Evolutionary conservation across 2,329 filamentous ascomycete species (phyloP).

Genomic region (Exserohilum rostratum): DNA sequence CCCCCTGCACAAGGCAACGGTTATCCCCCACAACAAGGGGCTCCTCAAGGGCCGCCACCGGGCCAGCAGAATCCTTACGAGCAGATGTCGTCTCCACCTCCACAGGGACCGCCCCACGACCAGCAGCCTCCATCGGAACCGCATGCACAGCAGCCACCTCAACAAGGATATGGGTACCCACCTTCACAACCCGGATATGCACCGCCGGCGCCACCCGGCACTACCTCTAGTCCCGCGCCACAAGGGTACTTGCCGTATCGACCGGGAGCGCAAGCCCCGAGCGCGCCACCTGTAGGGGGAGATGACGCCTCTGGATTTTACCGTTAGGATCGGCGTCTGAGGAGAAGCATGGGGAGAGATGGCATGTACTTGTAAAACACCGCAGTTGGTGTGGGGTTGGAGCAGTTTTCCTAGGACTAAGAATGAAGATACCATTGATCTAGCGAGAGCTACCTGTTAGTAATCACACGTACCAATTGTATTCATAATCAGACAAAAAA

Average conservation of each 20-base stretch:
- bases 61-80: conserved; percentile 36
- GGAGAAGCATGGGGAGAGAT: neutral
- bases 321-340: conserved; percentile 20
- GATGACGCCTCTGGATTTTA: conserved; percentile 41
- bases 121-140: conserved; percentile 36
- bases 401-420: neutral
- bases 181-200: conserved; percentile 42
- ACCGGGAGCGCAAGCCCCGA: conserved; percentile 41
- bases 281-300: conserved; percentile 37
- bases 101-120: conserved; percentile 28
- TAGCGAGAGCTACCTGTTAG: too few species aligned
- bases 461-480: too few species aligned
- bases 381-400: neutral
- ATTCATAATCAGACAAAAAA: too few species aligned
- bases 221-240: conserved; percentile 31
- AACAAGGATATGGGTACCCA: conserved; percentile 38
- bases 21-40: conserved; percentile 35
- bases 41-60: conserved; percentile 23
- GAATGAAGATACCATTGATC: conserved; percentile 1
- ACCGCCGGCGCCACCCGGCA: conserved; percentile 39
- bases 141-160: conserved; percentile 37
- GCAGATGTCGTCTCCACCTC: conserved; percentile 34
- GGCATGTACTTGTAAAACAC: conserved; percentile 1
- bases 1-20: conserved; percentile 24
- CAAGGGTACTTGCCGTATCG: conserved; percentile 42